Evolutionary conservation across 177 flowering plant genomes (phyloP).

Genomic region (Vitis hybrid): DNA sequence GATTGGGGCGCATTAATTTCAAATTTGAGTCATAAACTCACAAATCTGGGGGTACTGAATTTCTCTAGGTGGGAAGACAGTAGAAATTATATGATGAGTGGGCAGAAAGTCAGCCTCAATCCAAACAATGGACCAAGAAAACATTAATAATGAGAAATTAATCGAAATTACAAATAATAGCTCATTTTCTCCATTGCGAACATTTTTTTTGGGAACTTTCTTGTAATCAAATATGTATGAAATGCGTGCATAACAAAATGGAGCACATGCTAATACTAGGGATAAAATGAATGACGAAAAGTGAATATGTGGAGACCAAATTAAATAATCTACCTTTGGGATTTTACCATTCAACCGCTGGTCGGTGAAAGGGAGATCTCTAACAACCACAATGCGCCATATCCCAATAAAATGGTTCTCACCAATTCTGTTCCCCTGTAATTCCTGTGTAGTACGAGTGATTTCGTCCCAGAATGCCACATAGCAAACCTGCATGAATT

Average conservation of each 20-base stretch:
- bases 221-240: not conserved
- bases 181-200: not conserved
- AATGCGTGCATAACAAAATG: not conserved
- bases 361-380: conserved; percentile 81
- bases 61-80: not conserved
- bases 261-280: not conserved
- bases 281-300: not conserved
- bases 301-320: not conserved
- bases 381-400: conserved; percentile 86
- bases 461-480: conserved; percentile 98
- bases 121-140: not conserved
- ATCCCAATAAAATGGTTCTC: conserved; percentile 70
- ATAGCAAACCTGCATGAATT: conserved; percentile 74
- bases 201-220: not conserved
- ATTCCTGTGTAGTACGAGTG: conserved; percentile 67
- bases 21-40: not conserved
- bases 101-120: not conserved
- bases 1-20: not conserved
- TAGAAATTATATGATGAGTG: not conserved
- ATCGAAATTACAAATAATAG: not conserved
- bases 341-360: conserved; percentile 95
- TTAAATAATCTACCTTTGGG: conserved; percentile 66
- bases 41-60: not conserved
- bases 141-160: not conserved
- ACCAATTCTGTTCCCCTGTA: conserved; percentile 56